These are phyloP conservation scores for Cystobasidium onofrii DNA, from an alignment of 768 basidiomycete species.

Conservation along the genomic window DNA sequence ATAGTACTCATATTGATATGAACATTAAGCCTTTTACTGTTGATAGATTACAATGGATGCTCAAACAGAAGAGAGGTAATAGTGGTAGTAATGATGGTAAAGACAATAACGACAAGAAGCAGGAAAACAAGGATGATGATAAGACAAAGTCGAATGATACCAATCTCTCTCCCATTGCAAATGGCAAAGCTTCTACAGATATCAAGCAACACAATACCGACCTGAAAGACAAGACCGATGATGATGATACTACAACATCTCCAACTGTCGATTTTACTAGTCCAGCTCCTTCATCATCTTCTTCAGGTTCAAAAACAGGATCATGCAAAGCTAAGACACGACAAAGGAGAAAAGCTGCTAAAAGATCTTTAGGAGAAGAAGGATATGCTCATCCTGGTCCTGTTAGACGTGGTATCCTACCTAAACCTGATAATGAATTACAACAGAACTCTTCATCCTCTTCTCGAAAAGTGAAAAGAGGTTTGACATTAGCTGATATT, in stretches of 20 bases:
- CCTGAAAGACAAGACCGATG: too few species aligned
- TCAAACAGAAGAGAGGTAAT: not conserved
- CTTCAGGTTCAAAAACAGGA: not conserved
- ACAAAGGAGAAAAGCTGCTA: not conserved
- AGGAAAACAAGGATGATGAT: not conserved
- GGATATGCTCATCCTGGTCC: constrained; percentile 1
- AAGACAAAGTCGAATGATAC: too few species aligned
- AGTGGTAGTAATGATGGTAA: not conserved
- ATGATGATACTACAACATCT: too few species aligned
- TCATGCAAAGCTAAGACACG: not conserved
- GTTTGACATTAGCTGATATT: not conserved
- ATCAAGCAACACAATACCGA: too few species aligned
- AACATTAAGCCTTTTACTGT: constrained; percentile 19
- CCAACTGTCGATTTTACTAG: too few species aligned
- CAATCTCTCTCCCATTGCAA: too few species aligned
- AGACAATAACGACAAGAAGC: not conserved
- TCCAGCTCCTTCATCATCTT: too few species aligned
- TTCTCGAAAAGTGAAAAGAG: not conserved
- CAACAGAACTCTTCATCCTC: too few species aligned
- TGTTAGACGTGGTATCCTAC: not conserved
- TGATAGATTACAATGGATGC: constrained; percentile 21
- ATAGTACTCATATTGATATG: constrained; percentile 10
- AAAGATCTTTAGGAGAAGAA: not conserved
- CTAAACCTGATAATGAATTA: too few species aligned
- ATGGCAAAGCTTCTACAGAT: too few species aligned